Conservation (phyloP, 2,329 filamentous ascomycete genomes). For the Sporothrix mexicana region DNA sequence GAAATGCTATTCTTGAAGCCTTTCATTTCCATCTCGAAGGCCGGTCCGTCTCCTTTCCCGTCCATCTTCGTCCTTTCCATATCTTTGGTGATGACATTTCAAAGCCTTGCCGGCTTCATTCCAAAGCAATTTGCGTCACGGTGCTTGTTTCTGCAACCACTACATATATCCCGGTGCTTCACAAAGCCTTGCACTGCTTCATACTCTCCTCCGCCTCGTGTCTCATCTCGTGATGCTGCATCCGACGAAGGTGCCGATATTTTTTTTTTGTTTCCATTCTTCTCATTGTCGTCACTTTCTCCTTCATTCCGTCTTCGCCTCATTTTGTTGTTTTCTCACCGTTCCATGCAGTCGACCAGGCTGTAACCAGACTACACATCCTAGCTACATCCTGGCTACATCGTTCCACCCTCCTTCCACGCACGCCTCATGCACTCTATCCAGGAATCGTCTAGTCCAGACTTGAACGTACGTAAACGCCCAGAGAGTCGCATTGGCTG, state of each 20-base stretch:
- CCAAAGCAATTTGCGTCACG: no score
- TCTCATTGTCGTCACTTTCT: neutral
- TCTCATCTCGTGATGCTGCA: neutral
- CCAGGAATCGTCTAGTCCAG: neutral
- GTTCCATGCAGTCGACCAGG: neutral
- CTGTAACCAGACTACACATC: no score
- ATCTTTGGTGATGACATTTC: no score
- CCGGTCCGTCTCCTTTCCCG: no score
- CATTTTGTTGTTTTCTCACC: neutral
- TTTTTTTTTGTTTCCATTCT: neutral
- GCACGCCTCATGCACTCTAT: neutral
- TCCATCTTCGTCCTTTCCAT: no score
- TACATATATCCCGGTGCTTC: no score
- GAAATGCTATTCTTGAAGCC: no score
- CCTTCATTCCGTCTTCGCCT: neutral
- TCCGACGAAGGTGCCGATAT: neutral
- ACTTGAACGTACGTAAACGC: neutral
- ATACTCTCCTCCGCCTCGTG: neutral
- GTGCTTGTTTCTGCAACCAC: neutral
- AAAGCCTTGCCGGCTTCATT: no score
- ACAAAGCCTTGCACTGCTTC: neutral
- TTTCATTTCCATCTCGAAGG: no score
- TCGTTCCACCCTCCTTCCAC: neutral
- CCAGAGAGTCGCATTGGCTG: neutral
- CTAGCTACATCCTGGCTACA: no score